These are phyloP conservation scores for Pichia sp. DNA, from an alignment of 1,139 yeast species.

Conservation along the genomic window DNA sequence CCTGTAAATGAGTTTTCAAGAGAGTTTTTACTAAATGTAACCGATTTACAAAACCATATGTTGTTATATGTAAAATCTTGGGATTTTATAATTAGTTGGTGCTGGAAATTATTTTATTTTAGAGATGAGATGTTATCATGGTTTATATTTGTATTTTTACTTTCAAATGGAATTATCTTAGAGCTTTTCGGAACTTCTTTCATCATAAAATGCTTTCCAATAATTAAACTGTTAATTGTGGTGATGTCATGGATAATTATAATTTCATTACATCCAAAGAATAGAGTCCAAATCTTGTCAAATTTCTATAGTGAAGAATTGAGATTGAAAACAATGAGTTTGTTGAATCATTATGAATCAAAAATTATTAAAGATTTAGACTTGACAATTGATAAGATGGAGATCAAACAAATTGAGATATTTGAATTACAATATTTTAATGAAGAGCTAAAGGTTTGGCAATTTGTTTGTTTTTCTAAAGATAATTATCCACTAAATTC, in stretches of 20 bases:
- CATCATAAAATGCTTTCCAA: slow-evolving; percentile 32
- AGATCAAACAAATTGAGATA: slow-evolving; percentile 48
- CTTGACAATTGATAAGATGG: slow-evolving; percentile 28
- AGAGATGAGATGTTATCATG: slow-evolving; percentile 60
- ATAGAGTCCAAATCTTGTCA: slow-evolving; percentile 41
- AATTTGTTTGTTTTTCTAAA: slow-evolving; percentile 46
- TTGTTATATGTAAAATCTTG: slow-evolving; percentile 57
- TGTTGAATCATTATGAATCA: slow-evolving; percentile 43
- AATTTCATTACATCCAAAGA: slow-evolving; percentile 48
- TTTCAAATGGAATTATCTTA: slow-evolving; percentile 28
- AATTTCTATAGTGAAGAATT: slow-evolving; percentile 55
- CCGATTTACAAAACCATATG: slow-evolving; percentile 84
- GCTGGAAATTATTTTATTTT: slow-evolving; percentile 59
- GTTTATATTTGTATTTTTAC: slow-evolving; percentile 38
- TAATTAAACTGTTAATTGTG: slow-evolving; percentile 36
- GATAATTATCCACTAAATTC: slow-evolving; percentile 47
- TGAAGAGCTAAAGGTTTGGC: slow-evolving; percentile 51
- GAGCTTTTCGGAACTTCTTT: slow-evolving; percentile 21
- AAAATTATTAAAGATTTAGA: slow-evolving; percentile 32
- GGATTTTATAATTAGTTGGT: slow-evolving; percentile 47
- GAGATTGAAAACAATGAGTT: slow-evolving; percentile 41
- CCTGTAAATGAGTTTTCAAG: slow-evolving; percentile 77
- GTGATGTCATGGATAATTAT: slow-evolving; percentile 46
- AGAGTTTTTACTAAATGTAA: slow-evolving; percentile 71
- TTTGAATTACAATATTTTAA: slow-evolving; percentile 65